Percentiles rank a stretch among this genome's conserved stretches.
phyloP scores from a whole-genome alignment of 345 rosid genomes.

The Alliaria petiolata region DNA sequence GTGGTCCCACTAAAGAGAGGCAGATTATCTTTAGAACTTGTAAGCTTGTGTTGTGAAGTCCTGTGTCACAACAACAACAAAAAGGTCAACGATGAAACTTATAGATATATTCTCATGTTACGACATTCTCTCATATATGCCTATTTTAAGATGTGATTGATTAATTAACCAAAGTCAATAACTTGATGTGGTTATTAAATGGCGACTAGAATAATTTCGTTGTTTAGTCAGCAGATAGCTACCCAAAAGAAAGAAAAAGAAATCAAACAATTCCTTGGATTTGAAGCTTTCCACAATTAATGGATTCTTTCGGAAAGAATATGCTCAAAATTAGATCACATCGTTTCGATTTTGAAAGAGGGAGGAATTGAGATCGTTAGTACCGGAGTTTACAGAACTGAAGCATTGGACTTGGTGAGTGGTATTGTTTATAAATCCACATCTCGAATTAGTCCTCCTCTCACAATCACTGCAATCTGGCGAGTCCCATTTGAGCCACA shows the following conservation, averaged over 20 bases:
- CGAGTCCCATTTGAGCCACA: constrained; percentile 48
- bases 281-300: constrained; percentile 18
- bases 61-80: constrained; percentile 21
- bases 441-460: constrained; percentile 41
- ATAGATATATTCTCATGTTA: background rate
- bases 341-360: background rate
- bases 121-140: constrained; percentile 12
- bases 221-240: background rate
- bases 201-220: background rate
- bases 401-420: constrained; percentile 45
- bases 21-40: constrained; percentile 41
- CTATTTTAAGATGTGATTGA: constrained; percentile 8
- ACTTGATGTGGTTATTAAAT: background rate
- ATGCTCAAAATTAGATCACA: background rate
- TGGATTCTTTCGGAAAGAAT: background rate
- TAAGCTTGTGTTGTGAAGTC: constrained; percentile 32
- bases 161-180: constrained; percentile 24
- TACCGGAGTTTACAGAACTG: constrained; percentile 35
- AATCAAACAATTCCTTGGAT: background rate
- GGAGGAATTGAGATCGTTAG: background rate
- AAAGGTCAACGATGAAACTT: constrained; percentile 7
- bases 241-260: background rate
- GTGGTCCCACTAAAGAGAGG: constrained; percentile 48
- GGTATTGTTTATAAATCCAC: constrained; percentile 41
- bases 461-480: constrained; percentile 65